Evolutionary conservation across 495 filamentous ascomycete genomes (phyloP).

Genomic region (Trichoderma gamsii): DNA sequence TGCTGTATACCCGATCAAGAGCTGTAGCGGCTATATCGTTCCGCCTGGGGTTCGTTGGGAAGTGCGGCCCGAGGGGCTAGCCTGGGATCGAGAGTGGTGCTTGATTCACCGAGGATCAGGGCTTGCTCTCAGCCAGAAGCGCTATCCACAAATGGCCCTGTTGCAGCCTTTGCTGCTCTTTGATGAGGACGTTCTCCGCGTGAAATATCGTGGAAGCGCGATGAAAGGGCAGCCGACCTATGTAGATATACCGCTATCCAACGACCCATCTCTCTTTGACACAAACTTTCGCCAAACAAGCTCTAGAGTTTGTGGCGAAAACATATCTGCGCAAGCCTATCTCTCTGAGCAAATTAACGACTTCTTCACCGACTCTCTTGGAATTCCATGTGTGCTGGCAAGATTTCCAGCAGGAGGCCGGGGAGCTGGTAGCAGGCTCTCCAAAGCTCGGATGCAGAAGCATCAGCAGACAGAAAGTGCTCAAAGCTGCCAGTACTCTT

Average conservation of each 20-base stretch:
- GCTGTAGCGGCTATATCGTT: conserved; percentile 72
- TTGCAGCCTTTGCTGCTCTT: conserved; percentile 67
- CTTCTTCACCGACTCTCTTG: conserved; percentile 69
- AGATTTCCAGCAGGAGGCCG: conserved; percentile 62
- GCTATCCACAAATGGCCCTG: conserved; percentile 75
- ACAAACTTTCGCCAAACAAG: conserved; percentile 30
- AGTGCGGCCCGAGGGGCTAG: conserved; percentile 67
- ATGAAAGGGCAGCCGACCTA: conserved; percentile 46
- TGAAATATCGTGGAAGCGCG: conserved; percentile 22
- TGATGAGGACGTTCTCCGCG: conserved; percentile 40
- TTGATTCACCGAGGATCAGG: conserved; percentile 77
- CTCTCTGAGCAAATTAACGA: conserved; percentile 52
- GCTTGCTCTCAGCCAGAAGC: conserved; percentile 72
- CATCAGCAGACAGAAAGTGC: conserved; percentile 35
- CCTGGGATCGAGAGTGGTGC: conserved; percentile 94
- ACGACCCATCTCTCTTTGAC: conserved; percentile 48
- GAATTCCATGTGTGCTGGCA: conserved; percentile 72
- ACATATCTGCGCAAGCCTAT: conserved; percentile 63
- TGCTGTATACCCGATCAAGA: conserved; percentile 79
- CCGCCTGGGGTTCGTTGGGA: conserved; percentile 62
- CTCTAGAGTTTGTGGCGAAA: conserved; percentile 75
- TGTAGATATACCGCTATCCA: conserved; percentile 59
- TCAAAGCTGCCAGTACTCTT: conserved; percentile 41
- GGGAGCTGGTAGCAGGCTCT: conserved; percentile 52
- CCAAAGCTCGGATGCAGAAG: conserved; percentile 57